Conservation (phyloP, 331 rosid species). For the Acacia pycnantha region DNA sequence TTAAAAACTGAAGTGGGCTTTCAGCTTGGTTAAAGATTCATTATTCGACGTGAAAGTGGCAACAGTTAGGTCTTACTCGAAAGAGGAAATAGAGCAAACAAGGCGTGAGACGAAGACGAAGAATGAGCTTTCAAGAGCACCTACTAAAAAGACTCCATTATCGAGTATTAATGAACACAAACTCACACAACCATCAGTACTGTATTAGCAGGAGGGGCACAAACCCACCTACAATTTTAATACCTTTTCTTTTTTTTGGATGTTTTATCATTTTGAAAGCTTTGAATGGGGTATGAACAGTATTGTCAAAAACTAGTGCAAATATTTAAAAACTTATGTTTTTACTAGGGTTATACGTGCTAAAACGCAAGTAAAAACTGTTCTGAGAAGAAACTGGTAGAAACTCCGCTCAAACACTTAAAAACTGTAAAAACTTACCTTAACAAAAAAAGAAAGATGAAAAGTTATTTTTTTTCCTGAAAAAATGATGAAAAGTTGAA, state of each 20-base stretch:
- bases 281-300: constrained; percentile 27
- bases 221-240: constrained; percentile 1
- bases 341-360: too few relatives aligned
- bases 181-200: background rate
- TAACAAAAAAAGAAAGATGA: too few relatives aligned
- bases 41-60: background rate
- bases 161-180: too few relatives aligned
- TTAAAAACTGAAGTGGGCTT: background rate
- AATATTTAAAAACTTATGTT: too few relatives aligned
- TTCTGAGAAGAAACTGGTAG: too few relatives aligned
- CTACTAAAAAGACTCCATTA: too few relatives aligned
- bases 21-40: background rate
- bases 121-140: background rate
- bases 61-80: background rate
- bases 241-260: background rate
- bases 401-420: too few relatives aligned
- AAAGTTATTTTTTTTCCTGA: too few relatives aligned
- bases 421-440: too few relatives aligned
- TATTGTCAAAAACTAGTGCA: too few relatives aligned
- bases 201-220: background rate
- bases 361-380: too few relatives aligned
- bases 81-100: background rate
- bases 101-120: background rate
- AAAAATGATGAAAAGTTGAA: too few relatives aligned
- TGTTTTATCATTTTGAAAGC: background rate